Evolutionary conservation across 2,329 filamentous ascomycete species (phyloP), one percentile per base, ranked within the genome.

Genomic region (Verticillium zaregamsianum): DNA sequence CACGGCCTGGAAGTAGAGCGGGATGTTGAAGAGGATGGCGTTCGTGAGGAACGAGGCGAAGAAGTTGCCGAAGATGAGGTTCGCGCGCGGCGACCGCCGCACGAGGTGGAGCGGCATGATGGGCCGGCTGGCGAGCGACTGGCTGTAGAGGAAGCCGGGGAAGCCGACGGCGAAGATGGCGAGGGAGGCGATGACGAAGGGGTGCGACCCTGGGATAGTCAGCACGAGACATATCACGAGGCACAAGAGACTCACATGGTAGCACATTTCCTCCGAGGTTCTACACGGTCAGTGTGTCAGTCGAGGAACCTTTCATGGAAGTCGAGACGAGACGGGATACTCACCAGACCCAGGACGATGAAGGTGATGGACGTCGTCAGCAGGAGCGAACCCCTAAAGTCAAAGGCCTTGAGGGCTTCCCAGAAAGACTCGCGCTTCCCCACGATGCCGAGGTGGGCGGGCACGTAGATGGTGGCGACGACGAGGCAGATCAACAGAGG

Each of bases 1-100:
- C 31, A 92, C 89, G 40, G 87, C 89, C 71, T 92, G 90, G 76
- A 91, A 93, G 77, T 89, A 93, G 8, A 93, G 78, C 0, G 90
- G 90, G 6, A 84, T 80, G 71, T 88, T 88, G 70, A 88, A 88
- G 23, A 85, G 68, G 56, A 88, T 79, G 9, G 84, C 80, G 67
- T 86, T 86, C 58, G 78, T 70, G 12, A 87, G 70, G 45, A 86
- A 70, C 2, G 82, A 78, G 15, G 76, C 80, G 54, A 86, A 70
- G 66, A 79, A 78, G 68, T 87, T 88, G 62, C 79, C 73, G 61
- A 86, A 79, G 61, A 88, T 82, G 35, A 89, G 72, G 66, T 86
- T 85, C 17, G 79, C 80, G n/a, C 82, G 77, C 2, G 86, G 86
- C 0, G 77, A 69, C 8, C 72, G 73, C 15, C 73, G 72, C 49